These are phyloP conservation scores for Saturnispora hagleri DNA, from an alignment of 805 yeast species.

Conservation along the genomic window DNA sequence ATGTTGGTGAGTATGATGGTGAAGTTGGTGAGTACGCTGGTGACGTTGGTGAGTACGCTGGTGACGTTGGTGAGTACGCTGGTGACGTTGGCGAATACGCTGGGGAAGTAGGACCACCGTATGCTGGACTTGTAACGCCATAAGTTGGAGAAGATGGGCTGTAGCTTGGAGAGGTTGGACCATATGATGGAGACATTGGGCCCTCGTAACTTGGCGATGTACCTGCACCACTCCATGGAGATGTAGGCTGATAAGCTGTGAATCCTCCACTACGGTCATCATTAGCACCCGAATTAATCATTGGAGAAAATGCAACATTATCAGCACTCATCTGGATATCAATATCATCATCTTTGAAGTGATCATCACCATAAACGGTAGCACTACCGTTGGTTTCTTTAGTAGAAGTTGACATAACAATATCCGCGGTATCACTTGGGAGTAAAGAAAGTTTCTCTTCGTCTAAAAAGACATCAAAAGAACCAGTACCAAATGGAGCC, in stretches of 20 bases:
- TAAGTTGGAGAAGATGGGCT: constrained; percentile 46
- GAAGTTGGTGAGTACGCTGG: constrained; percentile 74
- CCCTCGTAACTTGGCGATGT: constrained; percentile 35
- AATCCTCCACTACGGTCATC: constrained; percentile 76
- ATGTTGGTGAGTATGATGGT: constrained; percentile 52
- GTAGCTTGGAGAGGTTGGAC: constrained; percentile 52
- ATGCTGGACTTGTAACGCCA: constrained; percentile 54
- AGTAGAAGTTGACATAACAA: constrained; percentile 32
- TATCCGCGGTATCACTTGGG: constrained; percentile 38
- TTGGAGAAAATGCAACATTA: constrained; percentile 83
- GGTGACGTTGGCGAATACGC: constrained; percentile 76
- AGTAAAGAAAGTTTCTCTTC: constrained; percentile 70
- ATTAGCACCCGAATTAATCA: constrained; percentile 74
- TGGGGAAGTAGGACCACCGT: constrained; percentile 64
- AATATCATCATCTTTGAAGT: constrained; percentile 53
- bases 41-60: constrained; percentile 52
- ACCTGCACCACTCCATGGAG: constrained; percentile 45
- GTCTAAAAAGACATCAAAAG: constrained; percentile 91
- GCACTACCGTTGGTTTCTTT: constrained; percentile 67
- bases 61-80: constrained; percentile 65
- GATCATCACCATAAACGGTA: constrained; percentile 77
- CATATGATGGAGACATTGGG: constrained; percentile 39
- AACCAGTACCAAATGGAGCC: constrained; percentile 98
- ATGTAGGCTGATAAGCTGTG: constrained; percentile 46
- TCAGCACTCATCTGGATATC: constrained; percentile 37